A percentile compares a stretch with the other conserved stretches of the same genome.
These are phyloP conservation scores for Coniochaeta hoffmannii DNA, from an alignment of 2,329 filamentous ascomycete genomes.

Conservation along the genomic window DNA sequence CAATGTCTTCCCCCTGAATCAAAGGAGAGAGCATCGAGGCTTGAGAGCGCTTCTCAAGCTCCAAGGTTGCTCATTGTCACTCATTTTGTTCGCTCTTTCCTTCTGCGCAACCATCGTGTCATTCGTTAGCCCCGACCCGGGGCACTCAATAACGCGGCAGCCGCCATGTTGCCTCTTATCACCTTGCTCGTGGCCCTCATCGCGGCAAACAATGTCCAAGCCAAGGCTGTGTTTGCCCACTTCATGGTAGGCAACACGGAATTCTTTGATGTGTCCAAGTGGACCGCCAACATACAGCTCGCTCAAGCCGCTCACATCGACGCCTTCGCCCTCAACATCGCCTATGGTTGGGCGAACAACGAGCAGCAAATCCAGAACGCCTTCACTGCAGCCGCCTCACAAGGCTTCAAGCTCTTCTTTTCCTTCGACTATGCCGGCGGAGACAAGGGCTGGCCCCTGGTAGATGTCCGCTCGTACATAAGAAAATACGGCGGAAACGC, in stretches of 20 bases:
- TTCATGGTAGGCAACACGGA: not conserved
- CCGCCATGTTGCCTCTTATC: too few relatives aligned
- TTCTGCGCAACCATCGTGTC: too few relatives aligned
- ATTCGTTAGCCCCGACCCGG: too few relatives aligned
- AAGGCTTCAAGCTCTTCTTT: slow-evolving; percentile 7
- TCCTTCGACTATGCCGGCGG: slow-evolving; percentile 8
- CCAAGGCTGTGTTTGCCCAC: slow-evolving; percentile 6
- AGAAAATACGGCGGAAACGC: slow-evolving; percentile 4
- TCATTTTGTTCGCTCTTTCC: too few relatives aligned
- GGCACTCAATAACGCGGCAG: too few relatives aligned
- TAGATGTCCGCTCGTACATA: slow-evolving; percentile 1
- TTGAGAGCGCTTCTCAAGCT: too few relatives aligned
- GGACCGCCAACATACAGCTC: slow-evolving; percentile 5
- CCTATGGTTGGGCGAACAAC: not conserved
- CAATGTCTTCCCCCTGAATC: too few relatives aligned
- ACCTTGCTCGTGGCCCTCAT: too few relatives aligned
- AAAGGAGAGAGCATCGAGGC: too few relatives aligned
- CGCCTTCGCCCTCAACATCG: slow-evolving; percentile 10
- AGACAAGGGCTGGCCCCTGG: slow-evolving; percentile 1
- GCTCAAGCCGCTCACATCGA: slow-evolving; percentile 7
- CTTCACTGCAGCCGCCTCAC: slow-evolving; percentile 3
- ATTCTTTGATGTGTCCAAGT: slow-evolving; percentile 4
- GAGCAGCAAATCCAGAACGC: not conserved
- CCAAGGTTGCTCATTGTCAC: too few relatives aligned
- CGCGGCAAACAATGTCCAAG: too few relatives aligned